phyloP scores from a whole-genome alignment of 108 stramenopile genomes.

The Cyclotella choctawhatcheeana region DNA sequence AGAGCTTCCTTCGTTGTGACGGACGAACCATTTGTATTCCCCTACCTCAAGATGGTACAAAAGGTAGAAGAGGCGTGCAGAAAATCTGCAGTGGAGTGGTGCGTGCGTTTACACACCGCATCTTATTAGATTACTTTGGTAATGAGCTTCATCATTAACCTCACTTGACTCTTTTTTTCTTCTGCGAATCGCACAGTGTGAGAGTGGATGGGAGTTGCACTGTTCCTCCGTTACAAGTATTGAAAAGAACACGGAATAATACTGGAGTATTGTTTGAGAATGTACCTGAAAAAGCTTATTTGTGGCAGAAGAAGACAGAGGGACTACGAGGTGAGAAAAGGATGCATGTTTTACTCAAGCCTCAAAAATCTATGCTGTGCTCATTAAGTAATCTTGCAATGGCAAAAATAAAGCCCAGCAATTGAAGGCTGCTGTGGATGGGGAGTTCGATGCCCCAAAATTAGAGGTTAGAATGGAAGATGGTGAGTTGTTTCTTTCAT shows the following conservation, averaged over 20 bases:
- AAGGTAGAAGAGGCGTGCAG: conserved; percentile 41
- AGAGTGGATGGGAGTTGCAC: conserved; percentile 70
- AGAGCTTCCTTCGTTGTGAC: conserved; percentile 52
- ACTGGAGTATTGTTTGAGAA: conserved; percentile 32
- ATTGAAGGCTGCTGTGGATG: conserved; percentile 46
- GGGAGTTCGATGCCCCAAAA: conserved; percentile 58
- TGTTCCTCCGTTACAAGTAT: conserved; percentile 54
- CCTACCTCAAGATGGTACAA: conserved; percentile 39
- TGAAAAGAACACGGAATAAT: conserved; percentile 26
- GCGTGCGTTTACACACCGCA: no score
- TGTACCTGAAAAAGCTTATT: conserved; percentile 64
- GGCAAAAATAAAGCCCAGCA: no score
- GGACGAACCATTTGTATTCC: conserved; percentile 78
- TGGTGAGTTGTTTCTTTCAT: conserved; percentile 35
- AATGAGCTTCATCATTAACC: no score
- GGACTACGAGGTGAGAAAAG: conserved; percentile 25
- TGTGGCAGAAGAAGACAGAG: conserved; percentile 59
- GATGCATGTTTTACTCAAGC: no score
- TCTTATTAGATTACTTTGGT: no score
- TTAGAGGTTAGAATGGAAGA: conserved; percentile 38
- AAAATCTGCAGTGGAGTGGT: conserved; percentile 39
- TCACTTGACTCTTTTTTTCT: no score
- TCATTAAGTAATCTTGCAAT: no score
- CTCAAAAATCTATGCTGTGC: no score
- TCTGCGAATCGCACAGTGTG: no score